Conservation (phyloP, 805 yeast genomes). For the Torulaspora maleeae region DNA sequence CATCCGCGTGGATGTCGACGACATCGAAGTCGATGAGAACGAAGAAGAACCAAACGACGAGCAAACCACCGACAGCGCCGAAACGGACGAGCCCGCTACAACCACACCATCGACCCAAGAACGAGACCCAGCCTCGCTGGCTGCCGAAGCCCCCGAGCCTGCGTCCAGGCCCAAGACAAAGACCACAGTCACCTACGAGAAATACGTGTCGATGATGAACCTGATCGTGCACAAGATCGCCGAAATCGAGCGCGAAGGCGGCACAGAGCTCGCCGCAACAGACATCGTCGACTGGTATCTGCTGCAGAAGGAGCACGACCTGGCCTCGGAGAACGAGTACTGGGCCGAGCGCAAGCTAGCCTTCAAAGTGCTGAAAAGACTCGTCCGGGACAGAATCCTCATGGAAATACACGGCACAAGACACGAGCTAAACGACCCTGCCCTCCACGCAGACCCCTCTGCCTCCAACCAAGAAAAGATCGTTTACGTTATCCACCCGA, state of each 20-base stretch:
- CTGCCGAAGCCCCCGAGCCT: background rate
- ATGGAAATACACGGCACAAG: slow-evolving; percentile 55
- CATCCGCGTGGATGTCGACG: slow-evolving; percentile 91
- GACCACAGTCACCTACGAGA: slow-evolving; percentile 72
- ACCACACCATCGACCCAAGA: slow-evolving; percentile 9
- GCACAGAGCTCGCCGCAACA: slow-evolving; percentile 61
- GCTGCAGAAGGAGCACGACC: slow-evolving; percentile 62
- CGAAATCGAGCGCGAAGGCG: slow-evolving; percentile 48
- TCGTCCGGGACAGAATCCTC: slow-evolving; percentile 79
- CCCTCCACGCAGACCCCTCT: slow-evolving; percentile 25
- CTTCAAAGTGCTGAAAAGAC: slow-evolving; percentile 71
- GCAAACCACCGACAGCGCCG: background rate
- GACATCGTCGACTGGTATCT: slow-evolving; percentile 80
- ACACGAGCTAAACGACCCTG: slow-evolving; percentile 39
- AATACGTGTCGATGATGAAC: slow-evolving; percentile 80
- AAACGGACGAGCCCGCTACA: background rate
- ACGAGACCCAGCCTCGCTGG: slow-evolving; percentile 1
- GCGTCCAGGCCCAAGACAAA: slow-evolving; percentile 24
- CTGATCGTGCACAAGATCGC: slow-evolving; percentile 62
- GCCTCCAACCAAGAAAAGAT: slow-evolving; percentile 32
- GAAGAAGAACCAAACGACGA: slow-evolving; percentile 30
- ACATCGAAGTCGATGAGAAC: slow-evolving; percentile 78
- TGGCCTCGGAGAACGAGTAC: slow-evolving; percentile 65
- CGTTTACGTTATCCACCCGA: slow-evolving; percentile 67
- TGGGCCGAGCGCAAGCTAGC: slow-evolving; percentile 67